Evolutionary conservation across 108 stramenopile species (phyloP).

Genomic region (Parietichytrium sp.): DNA sequence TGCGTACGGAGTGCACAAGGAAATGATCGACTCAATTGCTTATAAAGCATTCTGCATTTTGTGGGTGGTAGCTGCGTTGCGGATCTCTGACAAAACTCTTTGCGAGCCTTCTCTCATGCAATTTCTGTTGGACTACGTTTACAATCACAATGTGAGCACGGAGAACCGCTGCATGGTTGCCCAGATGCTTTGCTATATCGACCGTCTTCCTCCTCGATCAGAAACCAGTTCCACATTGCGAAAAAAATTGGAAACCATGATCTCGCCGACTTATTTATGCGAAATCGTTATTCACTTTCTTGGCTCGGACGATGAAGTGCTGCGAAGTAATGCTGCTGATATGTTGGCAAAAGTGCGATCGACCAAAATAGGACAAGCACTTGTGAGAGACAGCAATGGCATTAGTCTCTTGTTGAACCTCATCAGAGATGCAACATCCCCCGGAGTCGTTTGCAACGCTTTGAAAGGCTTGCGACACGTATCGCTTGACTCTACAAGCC

Average conservation of each 20-base stretch:
- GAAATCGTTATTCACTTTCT: slow-evolving; percentile 8
- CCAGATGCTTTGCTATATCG: slow-evolving; percentile 25
- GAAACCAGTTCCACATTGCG: not conserved
- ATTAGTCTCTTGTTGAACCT: slow-evolving; percentile 5
- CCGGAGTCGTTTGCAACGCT: not conserved
- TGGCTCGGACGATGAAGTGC: not conserved
- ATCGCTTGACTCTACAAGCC: not conserved
- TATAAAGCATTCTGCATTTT: slow-evolving; percentile 8
- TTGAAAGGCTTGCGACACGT: slow-evolving; percentile 7
- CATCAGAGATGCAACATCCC: not conserved
- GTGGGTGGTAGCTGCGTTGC: slow-evolving; percentile 8
- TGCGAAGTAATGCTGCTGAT: not conserved
- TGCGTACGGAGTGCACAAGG: not conserved
- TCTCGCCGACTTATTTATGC: not conserved
- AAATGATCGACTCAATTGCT: slow-evolving; percentile 1
- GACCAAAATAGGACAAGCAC: slow-evolving; percentile 8
- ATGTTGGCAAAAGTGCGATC: not conserved
- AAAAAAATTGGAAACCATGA: not conserved
- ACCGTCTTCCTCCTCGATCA: not conserved
- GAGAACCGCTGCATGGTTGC: not conserved
- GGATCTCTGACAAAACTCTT: slow-evolving; percentile 16
- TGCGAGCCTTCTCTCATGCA: not conserved
- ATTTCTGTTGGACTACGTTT: not conserved
- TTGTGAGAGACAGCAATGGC: slow-evolving; percentile 4
- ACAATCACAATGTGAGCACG: not conserved